Evolutionary conservation across 2,329 filamentous ascomycete species (phyloP).

Genomic region (Triangularia verruculosa): DNA sequence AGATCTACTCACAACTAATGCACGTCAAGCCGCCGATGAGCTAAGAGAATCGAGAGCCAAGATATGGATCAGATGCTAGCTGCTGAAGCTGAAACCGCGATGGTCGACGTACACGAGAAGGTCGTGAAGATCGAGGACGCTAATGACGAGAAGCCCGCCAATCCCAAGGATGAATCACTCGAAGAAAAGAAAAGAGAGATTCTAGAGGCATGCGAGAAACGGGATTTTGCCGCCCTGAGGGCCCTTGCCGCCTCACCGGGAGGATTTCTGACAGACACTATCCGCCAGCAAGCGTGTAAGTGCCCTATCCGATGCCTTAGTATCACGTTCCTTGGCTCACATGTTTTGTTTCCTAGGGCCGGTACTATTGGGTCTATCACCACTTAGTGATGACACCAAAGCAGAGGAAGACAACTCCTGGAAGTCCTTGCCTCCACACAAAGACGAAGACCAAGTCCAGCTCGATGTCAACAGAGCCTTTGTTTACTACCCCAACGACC

Average conservation of each 20-base stretch:
- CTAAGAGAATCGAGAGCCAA: background rate
- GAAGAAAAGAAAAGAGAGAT: conserved; percentile 46
- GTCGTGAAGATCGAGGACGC: conserved; percentile 2
- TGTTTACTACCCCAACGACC: conserved; percentile 83
- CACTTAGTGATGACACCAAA: conserved; percentile 18
- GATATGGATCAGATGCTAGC: background rate
- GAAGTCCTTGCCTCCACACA: conserved; percentile 68
- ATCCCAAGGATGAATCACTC: background rate
- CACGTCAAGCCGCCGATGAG: background rate
- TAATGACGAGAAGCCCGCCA: conserved; percentile 19
- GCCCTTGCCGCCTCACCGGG: conserved; percentile 59
- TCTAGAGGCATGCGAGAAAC: conserved; percentile 56
- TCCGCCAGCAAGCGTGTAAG: conserved; percentile 75
- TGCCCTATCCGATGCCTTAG: conserved; percentile 1
- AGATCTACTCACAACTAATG: background rate
- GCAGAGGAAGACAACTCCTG: conserved; percentile 40
- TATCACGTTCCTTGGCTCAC: conserved; percentile 7
- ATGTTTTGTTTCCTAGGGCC: conserved; percentile 51
- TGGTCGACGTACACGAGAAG: background rate
- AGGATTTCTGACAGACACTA: conserved; percentile 64
- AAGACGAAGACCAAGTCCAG: conserved; percentile 85
- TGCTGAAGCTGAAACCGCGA: background rate
- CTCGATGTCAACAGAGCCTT: conserved; percentile 96
- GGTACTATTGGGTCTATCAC: conserved; percentile 48
- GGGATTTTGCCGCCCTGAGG: conserved; percentile 55